phyloP scores from a whole-genome alignment of 345 rosid genomes.

The Erucastrum elatum region DNA sequence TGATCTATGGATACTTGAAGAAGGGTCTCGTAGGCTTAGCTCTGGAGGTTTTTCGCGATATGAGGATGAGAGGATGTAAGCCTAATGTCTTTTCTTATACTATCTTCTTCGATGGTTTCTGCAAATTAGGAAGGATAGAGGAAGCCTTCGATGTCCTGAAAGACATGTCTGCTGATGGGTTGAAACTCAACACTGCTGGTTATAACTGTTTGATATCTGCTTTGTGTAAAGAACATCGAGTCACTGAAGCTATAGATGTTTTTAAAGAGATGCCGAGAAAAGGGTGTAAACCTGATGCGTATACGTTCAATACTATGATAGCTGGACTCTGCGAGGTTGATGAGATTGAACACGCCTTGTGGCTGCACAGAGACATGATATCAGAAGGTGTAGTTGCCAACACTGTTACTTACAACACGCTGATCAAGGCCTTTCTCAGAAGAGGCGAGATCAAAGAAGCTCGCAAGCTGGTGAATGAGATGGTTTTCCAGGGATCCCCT shows the following conservation, averaged over 20 bases:
- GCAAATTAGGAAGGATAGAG: constrained; percentile 62
- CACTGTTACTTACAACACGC: constrained; percentile 76
- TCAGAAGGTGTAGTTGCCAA: constrained; percentile 77
- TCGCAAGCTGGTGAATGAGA: constrained; percentile 68
- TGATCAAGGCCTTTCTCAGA: constrained; percentile 61
- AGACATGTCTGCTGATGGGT: constrained; percentile 58
- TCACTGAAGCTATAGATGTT: constrained; percentile 55
- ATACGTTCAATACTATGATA: constrained; percentile 75
- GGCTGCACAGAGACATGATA: constrained; percentile 63
- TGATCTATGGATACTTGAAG: constrained; percentile 70
- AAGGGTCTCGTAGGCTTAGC: constrained; percentile 64
- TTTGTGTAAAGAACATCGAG: constrained; percentile 55
- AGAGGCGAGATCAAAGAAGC: constrained; percentile 70
- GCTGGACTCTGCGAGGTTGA: constrained; percentile 66
- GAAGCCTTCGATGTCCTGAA: constrained; percentile 50
- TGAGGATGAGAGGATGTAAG: constrained; percentile 56
- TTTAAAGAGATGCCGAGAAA: constrained; percentile 63
- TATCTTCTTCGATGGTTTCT: constrained; percentile 59
- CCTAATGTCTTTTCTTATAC: constrained; percentile 70
- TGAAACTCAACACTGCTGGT: constrained; percentile 69
- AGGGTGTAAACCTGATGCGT: constrained; percentile 82
- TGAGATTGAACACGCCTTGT: constrained; percentile 58
- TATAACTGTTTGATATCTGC: constrained; percentile 68
- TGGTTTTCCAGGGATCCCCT: constrained; percentile 71
- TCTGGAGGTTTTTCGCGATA: constrained; percentile 52